Evolutionary conservation across 176 grass and related monocot species (phyloP), one percentile per base, ranked within the genome.

Genomic region (Oryza officinalis): DNA sequence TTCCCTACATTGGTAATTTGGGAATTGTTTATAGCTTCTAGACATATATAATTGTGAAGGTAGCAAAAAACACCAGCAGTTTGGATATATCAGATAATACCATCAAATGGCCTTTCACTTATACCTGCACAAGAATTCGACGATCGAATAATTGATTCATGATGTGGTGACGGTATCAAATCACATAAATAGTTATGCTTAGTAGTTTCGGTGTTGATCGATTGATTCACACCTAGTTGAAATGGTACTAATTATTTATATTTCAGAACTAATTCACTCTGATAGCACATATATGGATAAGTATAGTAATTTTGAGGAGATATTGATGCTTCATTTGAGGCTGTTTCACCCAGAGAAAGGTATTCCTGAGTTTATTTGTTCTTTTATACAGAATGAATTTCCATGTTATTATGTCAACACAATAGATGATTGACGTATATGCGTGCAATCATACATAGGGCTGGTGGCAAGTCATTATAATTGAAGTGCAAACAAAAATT

Each of bases 401-500:
- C 4, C 35, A 5, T 12, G 66, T 64, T 71, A 13, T 64, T 54
- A 0, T 78, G 18, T 71, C 50, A 78, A 27, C 66, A 45, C 49
- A 71, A 78, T 85, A 71, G 78, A 78, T 78, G 33, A 45, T 46
- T 25, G 46, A 26, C 8, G 65, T 10, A 18, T 17, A 50, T 8
- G 50, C 50, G 25, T 20, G 33, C 52, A 30, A 82, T 44, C 52
- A 72, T 73, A 14, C 40, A 41, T 41, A 70, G 22, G 69, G 8
- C 26, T 10, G 38, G 80, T n/a, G 37, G 20, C 49, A 22, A 54
- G 50, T 54, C 18, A 17, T 6, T 54, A 54, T 54, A 20, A 63
- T 40, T 22, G 33, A 71, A 45, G 65, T 71, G 49, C 50, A 75
- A 63, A 85, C 35, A 78, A 61, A 69, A 69, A 23, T 45, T 47